Evolutionary conservation across 2,329 filamentous ascomycete genomes (phyloP).

Genomic region (Colletotrichum neosansevieriae): DNA sequence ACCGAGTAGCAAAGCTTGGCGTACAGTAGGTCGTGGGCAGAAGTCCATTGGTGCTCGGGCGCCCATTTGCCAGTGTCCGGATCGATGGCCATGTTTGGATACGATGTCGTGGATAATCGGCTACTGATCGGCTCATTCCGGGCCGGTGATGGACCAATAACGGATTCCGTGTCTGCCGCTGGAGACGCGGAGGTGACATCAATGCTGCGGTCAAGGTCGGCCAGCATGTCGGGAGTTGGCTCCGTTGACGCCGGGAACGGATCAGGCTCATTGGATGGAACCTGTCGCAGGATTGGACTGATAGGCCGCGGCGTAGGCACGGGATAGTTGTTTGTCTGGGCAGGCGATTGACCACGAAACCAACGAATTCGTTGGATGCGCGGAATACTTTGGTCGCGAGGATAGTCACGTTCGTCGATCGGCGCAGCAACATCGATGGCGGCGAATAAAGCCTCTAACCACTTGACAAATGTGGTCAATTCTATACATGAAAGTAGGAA

Average conservation of each 20-base stretch:
- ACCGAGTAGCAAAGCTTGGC: conserved; percentile 72
- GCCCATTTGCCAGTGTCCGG: conserved; percentile 67
- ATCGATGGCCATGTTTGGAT: conserved; percentile 59
- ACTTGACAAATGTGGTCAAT: conserved; percentile 74
- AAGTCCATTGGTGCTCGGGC: conserved; percentile 66
- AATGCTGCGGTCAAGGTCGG: conserved; percentile 10
- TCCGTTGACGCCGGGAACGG: conserved; percentile 34
- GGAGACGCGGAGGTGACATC: not conserved
- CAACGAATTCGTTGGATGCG: conserved; percentile 66
- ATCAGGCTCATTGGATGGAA: conserved; percentile 19
- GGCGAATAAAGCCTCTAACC: conserved; percentile 77
- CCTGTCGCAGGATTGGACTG: conserved; percentile 15
- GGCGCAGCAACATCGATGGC: conserved; percentile 78
- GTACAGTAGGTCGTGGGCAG: conserved; percentile 69
- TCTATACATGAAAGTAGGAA: conserved; percentile 76
- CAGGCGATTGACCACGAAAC: conserved; percentile 55
- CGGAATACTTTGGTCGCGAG: conserved; percentile 71
- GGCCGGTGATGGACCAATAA: conserved; percentile 38
- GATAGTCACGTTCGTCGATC: conserved; percentile 77
- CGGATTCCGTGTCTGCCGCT: conserved; percentile 23
- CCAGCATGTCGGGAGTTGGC: conserved; percentile 29
- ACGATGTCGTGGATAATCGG: conserved; percentile 59
- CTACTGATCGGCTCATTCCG: conserved; percentile 44
- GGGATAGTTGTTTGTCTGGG: conserved; percentile 44
- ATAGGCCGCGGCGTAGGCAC: conserved; percentile 38